A percentile compares a stretch with the other conserved stretches of the same genome.
These are phyloP conservation scores for Eutypa lata DNA, from an alignment of 2,329 filamentous ascomycete genomes.

Conservation along the genomic window DNA sequence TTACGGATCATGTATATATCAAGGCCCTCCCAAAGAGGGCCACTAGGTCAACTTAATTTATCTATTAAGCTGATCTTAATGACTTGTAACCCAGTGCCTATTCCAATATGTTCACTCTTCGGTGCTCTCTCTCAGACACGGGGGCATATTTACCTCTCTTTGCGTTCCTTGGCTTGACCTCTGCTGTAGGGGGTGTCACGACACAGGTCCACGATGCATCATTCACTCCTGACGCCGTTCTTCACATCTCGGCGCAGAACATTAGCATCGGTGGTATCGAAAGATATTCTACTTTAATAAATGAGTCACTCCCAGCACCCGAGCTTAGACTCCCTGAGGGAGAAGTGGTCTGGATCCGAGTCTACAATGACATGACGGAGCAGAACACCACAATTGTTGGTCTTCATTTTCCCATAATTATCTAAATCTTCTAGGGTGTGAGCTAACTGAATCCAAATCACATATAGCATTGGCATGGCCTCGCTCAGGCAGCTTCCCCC, in stretches of 20 bases:
- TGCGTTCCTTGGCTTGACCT: neutral
- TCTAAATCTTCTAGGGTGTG: neutral
- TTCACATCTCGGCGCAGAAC: neutral
- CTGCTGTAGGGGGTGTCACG: neutral
- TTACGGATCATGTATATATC: no score
- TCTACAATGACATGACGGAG: constrained; percentile 1
- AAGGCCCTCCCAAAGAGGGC: no score
- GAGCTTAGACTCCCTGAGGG: neutral
- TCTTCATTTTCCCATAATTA: neutral
- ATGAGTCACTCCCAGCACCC: neutral
- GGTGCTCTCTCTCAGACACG: no score
- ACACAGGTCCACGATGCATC: neutral
- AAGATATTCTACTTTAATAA: neutral
- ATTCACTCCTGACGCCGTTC: neutral
- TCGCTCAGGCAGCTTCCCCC: constrained; percentile 44
- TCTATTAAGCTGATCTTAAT: no score
- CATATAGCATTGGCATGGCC: constrained; percentile 54
- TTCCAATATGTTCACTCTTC: no score
- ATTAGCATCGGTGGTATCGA: neutral
- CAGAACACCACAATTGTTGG: neutral
- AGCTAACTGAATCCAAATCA: neutral
- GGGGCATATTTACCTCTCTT: no score
- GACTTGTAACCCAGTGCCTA: no score
- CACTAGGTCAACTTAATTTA: no score
- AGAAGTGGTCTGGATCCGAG: neutral